phyloP scores from a whole-genome alignment of 169 alveolate genomes.

The Cryptosporidium sp. region DNA sequence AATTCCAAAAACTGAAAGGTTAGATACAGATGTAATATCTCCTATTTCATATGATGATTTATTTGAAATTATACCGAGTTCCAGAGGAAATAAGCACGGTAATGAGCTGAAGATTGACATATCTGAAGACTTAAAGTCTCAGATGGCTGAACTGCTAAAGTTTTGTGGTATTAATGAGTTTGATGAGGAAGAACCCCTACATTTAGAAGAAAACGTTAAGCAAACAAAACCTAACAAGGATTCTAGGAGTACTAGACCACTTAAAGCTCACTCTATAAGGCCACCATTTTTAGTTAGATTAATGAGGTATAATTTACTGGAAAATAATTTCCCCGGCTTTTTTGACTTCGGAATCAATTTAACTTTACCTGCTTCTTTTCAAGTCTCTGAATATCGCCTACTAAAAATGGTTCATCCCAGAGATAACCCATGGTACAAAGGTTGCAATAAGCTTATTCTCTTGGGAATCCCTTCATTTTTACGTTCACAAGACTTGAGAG shows the following conservation, averaged over 20 bases:
- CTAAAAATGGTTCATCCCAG: constrained; percentile 18
- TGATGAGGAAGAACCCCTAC: background rate
- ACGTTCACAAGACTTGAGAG: constrained; percentile 3
- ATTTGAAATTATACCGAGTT: constrained; percentile 17
- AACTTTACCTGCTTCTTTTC: constrained; percentile 52
- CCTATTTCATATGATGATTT: constrained; percentile 67
- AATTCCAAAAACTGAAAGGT: constrained; percentile 61
- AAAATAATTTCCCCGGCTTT: constrained; percentile 20
- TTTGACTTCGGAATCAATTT: constrained; percentile 56
- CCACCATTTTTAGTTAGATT: constrained; percentile 62
- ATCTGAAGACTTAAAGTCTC: constrained; percentile 41
- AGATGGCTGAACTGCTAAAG: constrained; percentile 15
- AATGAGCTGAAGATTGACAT: constrained; percentile 19
- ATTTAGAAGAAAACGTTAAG: background rate
- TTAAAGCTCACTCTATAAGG: constrained; percentile 7
- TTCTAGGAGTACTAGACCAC: background rate
- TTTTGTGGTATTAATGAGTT: constrained; percentile 50
- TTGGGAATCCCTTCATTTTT: constrained; percentile 56
- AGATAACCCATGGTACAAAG: constrained; percentile 73
- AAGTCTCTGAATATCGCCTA: constrained; percentile 16
- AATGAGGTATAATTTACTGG: constrained; percentile 38
- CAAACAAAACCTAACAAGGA: background rate
- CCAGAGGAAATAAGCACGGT: background rate
- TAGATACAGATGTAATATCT: constrained; percentile 54
- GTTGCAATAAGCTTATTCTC: constrained; percentile 32